Evolutionary conservation across 768 basidiomycete genomes (phyloP), one percentile per base, ranked within the genome.

Genomic region (Lyophyllum decastes): DNA sequence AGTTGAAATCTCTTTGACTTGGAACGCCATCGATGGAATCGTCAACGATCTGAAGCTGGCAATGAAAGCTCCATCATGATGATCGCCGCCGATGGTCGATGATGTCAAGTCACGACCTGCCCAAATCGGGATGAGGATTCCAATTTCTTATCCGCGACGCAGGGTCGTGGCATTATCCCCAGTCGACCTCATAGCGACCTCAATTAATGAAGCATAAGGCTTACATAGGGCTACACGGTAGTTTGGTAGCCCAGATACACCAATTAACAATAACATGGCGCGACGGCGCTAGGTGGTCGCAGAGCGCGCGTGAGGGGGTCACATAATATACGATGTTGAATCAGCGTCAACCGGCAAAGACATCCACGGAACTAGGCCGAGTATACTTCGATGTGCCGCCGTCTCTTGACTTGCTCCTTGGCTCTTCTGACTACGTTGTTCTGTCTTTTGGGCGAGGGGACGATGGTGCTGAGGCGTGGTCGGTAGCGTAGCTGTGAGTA

Each of bases 1-100:
- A 2, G 95, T 97, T 26, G 78, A 54, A 51, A 97, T 80, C 64
- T 89, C 86, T 73, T 89, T 82, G 69, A 89, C 72, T 63, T 67
- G 57, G 66, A 74, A 77, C 47, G 79, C 71, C 81, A 83, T 84
- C 52, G 63, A 59, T 64, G 47, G 26, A 35, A 33, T 52, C 26
- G 47, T 3, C 35, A 53, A 53, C 10, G 27, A 52, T 52, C 52
- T 58, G 44, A 44, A 48, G 52, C 2, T 7, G 14, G 10, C 19
- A 33, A 21, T 30, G 25, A n/a, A 10, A 52, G 46, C 46, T 22
- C 24, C 12, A 46, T 46, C 4, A n/a, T 12, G 14, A 43, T 33
- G 34, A 38, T 22, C 22, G 16, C 11, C 35, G 6, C 16, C 14
- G 38, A 62, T 62, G 64, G 59, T 58, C 16, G 38, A 62, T 62